Base-by-base conservation (phyloP, 306 rosid species). In the Inga laurina region DNA sequence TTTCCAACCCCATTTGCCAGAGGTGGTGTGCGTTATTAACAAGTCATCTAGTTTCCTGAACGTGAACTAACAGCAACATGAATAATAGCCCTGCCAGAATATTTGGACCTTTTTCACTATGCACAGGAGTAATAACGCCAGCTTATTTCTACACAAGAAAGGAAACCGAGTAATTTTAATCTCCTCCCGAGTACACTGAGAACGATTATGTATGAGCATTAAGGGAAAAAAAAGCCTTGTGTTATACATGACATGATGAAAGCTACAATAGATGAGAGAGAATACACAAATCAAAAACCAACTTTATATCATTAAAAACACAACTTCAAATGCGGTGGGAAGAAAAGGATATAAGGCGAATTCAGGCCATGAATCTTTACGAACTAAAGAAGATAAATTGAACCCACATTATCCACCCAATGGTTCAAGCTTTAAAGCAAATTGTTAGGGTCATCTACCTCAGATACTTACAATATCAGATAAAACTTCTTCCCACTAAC, bases 401-500 rank as follows among this genome's bases (percentile, higher is more conserved):
- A 45, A 68, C 76, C 78, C 51, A 52, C 41, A 21, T 57, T 66
- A 35, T 61, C 71, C 85, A 56, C 76, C 68, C 14, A 45, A 52
- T 34, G 16, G 65, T 69, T 34, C 49, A 24, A 70, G 54, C 56
- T 30, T 30, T 10, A 34, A 41, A 39, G 76, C 70, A 30, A 44
- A 34, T 74, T 65, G 74, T 59, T 81, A 64, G 24, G 54, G 52
- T 48, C 68, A 59, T 51, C 85, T 48, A 46, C 56, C 46, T 51
- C 16, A 70, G 73, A 84, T 59, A 62, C 86, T 79, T 41, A 62
- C 79, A 68, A 74, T 27, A 59, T 59, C 11, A 32, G 65, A 66
- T 43, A 71, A 73, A 15, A 54, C 41, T 48, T 84, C 41, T 32
- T 54, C 56, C 44, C 76, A 74, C 43, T 14, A 72, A 62, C 66